Evolutionary conservation across 2,329 filamentous ascomycete genomes (phyloP).

Genomic region (Phialocephala subalpina): DNA sequence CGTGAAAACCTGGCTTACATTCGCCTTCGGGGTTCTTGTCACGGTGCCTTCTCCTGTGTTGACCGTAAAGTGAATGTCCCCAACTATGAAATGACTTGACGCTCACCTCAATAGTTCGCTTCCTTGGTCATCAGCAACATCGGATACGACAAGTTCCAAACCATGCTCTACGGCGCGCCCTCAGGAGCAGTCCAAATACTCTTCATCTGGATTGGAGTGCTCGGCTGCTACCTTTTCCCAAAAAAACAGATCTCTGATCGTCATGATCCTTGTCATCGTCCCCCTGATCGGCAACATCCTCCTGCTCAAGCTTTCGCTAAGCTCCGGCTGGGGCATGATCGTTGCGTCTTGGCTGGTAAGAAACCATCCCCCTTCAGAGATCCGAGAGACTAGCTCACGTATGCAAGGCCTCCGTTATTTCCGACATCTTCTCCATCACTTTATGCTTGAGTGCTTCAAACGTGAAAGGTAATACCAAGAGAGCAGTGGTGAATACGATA

Average conservation of each 20-base stretch:
- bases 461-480: constrained; percentile 60
- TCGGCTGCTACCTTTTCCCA: constrained; percentile 49
- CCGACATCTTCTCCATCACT: constrained; percentile 51
- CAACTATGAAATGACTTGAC: neutral
- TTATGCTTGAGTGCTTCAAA: constrained; percentile 56
- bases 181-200: constrained; percentile 56
- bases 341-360: constrained; percentile 56
- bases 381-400: neutral
- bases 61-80: constrained; percentile 42
- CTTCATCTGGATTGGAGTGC: constrained; percentile 55
- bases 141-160: constrained; percentile 53
- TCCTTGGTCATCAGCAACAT: constrained; percentile 57
- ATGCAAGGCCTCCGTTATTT: constrained; percentile 41
- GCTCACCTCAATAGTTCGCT: constrained; percentile 48
- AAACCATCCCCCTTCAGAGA: constrained; percentile 31
- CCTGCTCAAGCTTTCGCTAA: constrained; percentile 51
- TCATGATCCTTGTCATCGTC: constrained; percentile 50
- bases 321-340: constrained; percentile 56
- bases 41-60: constrained; percentile 55
- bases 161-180: constrained; percentile 55
- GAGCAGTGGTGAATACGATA: constrained; percentile 53
- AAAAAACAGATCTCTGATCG: constrained; percentile 49
- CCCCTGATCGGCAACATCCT: constrained; percentile 55
- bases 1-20: constrained; percentile 53
- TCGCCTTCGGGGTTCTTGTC: constrained; percentile 54